phyloP scores from a whole-genome alignment of 2,329 filamentous ascomycete species.

The Elsinoe necatrix region DNA sequence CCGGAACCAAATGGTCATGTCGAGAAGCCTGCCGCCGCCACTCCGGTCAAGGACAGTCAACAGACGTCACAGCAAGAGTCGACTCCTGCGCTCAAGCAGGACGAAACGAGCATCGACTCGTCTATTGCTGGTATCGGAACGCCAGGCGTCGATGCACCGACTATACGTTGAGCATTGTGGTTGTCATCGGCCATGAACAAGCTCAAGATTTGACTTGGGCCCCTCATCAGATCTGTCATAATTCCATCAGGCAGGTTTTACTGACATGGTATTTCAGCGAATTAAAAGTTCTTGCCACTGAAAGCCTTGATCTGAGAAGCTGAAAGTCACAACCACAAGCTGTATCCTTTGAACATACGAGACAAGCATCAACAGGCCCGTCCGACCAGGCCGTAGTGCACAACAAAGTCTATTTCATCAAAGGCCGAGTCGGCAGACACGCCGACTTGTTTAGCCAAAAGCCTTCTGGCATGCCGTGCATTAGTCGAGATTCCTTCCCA shows the following conservation, averaged over 20 bases:
- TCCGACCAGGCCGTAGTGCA: neutral
- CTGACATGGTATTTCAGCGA: slow-evolving; percentile 13
- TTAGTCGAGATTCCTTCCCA: neutral
- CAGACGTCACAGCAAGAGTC: neutral
- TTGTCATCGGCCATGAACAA: neutral
- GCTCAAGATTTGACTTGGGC: neutral
- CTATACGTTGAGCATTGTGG: neutral
- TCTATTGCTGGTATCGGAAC: slow-evolving; percentile 11
- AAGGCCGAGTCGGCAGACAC: neutral
- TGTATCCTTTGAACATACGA: neutral
- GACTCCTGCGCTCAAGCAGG: neutral
- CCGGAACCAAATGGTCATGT: slow-evolving; percentile 1
- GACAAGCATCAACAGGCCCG: neutral
- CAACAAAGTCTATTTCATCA: slow-evolving; percentile 3
- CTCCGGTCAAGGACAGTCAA: neutral
- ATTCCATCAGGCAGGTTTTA: neutral
- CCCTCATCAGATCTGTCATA: neutral
- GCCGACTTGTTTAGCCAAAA: neutral
- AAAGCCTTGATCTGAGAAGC: too few relatives aligned
- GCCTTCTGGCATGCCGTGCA: slow-evolving; percentile 1
- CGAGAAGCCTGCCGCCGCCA: neutral
- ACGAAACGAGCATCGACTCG: slow-evolving; percentile 9
- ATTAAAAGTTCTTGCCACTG: slow-evolving; percentile 2
- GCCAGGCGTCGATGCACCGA: slow-evolving; percentile 4
- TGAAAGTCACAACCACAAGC: too few relatives aligned